phyloP scores from a whole-genome alignment of 495 filamentous ascomycete genomes.

The Neurospora sp. region DNA sequence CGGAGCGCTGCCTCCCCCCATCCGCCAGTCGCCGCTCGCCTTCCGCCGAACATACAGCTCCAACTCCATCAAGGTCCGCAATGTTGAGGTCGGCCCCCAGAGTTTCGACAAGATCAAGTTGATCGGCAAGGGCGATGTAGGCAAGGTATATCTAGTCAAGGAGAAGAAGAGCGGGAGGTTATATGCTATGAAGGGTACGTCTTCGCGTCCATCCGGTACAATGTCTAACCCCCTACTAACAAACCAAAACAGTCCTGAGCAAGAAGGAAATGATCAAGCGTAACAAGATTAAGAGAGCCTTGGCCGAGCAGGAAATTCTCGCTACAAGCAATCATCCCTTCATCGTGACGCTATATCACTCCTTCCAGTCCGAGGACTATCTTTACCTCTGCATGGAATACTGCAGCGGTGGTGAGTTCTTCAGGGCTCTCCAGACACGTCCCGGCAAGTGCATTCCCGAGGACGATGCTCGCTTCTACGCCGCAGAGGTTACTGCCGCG shows the following conservation, averaged over 20 bases:
- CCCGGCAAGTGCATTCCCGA: constrained; percentile 95
- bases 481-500: constrained; percentile 94
- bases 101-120: constrained; percentile 99
- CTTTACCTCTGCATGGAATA: constrained; percentile 99
- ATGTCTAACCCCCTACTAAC: constrained; percentile 21
- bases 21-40: constrained; percentile 42
- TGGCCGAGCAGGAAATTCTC: constrained; percentile 96
- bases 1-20: constrained; percentile 34
- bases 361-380: constrained; percentile 97
- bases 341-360: constrained; percentile 96
- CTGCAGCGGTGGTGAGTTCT: constrained; percentile 97
- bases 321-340: constrained; percentile 98
- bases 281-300: constrained; percentile 97
- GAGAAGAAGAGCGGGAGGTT: constrained; percentile 93
- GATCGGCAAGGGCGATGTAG: constrained; percentile 97
- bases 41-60: constrained; percentile 97
- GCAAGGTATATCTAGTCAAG: constrained; percentile 93
- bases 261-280: constrained; percentile 99
- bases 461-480: constrained; percentile 95
- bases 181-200: constrained; percentile 95
- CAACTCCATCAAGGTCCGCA: constrained; percentile 95
- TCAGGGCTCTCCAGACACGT: constrained; percentile 89
- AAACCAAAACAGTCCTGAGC: constrained; percentile 62
- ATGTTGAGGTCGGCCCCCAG: constrained; percentile 89
- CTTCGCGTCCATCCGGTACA: background rate